Evolutionary conservation across 2,329 filamentous ascomycete species (phyloP).

Genomic region (Fusarium pininemorale): DNA sequence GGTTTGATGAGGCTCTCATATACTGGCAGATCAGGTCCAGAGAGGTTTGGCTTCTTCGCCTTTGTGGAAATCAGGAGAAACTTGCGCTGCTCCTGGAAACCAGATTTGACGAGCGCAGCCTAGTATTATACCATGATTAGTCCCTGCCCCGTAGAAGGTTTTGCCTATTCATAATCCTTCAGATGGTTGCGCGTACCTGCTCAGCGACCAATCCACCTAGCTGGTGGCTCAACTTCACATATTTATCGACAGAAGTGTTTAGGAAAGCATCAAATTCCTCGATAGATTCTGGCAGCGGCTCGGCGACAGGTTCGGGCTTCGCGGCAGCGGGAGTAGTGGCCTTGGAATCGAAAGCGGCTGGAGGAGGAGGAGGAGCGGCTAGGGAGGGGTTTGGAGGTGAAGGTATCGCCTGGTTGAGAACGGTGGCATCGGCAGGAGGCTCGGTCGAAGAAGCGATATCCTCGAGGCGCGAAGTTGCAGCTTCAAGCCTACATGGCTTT

Average conservation of each 20-base stretch:
- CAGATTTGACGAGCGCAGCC: constrained; percentile 64
- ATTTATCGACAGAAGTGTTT: constrained; percentile 76
- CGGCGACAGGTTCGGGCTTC: constrained; percentile 52
- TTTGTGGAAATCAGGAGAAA: constrained; percentile 90
- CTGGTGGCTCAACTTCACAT: constrained; percentile 79
- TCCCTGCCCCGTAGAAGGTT: background rate
- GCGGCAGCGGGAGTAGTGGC: constrained; percentile 49
- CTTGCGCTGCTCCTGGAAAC: constrained; percentile 86
- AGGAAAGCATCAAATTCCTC: constrained; percentile 89
- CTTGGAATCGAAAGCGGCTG: constrained; percentile 33
- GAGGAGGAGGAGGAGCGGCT: constrained; percentile 46
- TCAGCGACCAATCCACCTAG: constrained; percentile 81
- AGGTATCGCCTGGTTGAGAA: constrained; percentile 52
- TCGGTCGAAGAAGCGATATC: constrained; percentile 88
- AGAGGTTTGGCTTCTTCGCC: constrained; percentile 87
- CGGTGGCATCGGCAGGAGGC: constrained; percentile 60
- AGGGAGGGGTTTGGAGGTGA: constrained; percentile 44
- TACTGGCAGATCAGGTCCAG: constrained; percentile 65
- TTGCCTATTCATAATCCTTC: background rate
- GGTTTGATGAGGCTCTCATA: constrained; percentile 86
- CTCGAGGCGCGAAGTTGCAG: constrained; percentile 93
- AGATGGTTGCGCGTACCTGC: constrained; percentile 66
- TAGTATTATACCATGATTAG: constrained; percentile 32
- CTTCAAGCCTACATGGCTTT: constrained; percentile 80
- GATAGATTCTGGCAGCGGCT: constrained; percentile 77